phyloP scores from a whole-genome alignment of 768 basidiomycete genomes.

The Mycena vulgaris region DNA sequence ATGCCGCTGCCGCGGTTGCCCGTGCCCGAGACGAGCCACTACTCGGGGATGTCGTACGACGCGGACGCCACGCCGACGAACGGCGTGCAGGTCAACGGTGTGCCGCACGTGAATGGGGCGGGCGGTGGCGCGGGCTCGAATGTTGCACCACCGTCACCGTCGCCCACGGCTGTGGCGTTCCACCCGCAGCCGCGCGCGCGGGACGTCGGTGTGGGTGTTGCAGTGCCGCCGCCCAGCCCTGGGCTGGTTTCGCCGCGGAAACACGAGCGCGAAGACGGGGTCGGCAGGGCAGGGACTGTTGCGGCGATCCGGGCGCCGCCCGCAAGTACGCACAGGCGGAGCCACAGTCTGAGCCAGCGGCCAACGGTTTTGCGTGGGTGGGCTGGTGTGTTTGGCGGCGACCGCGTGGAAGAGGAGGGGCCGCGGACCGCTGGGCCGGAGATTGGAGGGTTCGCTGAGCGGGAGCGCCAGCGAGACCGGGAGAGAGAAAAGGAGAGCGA shows the following conservation, averaged over 20 bases:
- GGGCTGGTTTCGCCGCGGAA: conserved; percentile 41
- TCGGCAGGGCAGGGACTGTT: conserved; percentile 47
- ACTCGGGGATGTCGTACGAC: conserved; percentile 88
- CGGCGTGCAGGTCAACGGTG: conserved; percentile 9
- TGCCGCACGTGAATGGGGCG: conserved; percentile 8
- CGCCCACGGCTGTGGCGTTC: conserved; percentile 74
- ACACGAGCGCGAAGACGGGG: conserved; percentile 19
- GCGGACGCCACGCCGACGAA: conserved; percentile 47
- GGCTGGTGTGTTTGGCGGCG: conserved; percentile 73
- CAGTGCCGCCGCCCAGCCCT: conserved; percentile 51
- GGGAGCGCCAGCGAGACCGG: conserved; percentile 43
- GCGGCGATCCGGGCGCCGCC: conserved; percentile 77
- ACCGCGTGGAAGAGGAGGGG: conserved; percentile 57
- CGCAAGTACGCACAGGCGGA: conserved; percentile 84
- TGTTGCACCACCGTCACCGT: conserved; percentile 56
- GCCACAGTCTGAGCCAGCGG: conserved; percentile 87
- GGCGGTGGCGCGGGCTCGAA: not conserved
- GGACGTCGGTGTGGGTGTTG: conserved; percentile 70
- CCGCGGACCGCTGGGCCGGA: conserved; percentile 81
- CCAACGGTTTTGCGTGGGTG: conserved; percentile 70
- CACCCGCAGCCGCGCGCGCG: conserved; percentile 74
- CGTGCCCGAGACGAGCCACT: conserved; percentile 85
- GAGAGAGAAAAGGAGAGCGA: conserved; percentile 48
- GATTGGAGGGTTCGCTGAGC: conserved; percentile 66
- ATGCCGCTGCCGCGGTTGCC: conserved; percentile 89